Conservation (phyloP, 805 yeast genomes). For the Komagataella populi region DNA sequence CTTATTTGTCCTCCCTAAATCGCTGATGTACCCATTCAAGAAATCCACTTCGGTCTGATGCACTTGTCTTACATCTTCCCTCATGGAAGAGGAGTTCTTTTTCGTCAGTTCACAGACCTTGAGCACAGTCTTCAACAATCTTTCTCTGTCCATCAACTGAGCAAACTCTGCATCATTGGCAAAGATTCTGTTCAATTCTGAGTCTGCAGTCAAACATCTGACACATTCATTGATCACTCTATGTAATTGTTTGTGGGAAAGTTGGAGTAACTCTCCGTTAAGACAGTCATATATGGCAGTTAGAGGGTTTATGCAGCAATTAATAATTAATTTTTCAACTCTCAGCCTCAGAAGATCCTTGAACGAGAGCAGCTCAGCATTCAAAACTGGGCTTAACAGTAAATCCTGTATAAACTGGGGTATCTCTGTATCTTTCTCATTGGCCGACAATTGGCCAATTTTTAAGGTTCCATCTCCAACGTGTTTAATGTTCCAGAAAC, state of each 20-base stretch:
- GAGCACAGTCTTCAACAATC: conserved; percentile 20
- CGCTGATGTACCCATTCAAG: conserved; percentile 70
- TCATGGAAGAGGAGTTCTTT: conserved; percentile 56
- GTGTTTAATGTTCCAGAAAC: conserved; percentile 37
- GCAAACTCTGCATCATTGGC: conserved; percentile 9
- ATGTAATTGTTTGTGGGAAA: conserved; percentile 21
- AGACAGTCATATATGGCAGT: conserved; percentile 66
- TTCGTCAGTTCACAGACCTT: conserved; percentile 33
- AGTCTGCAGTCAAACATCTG: conserved; percentile 18
- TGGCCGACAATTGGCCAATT: conserved; percentile 44
- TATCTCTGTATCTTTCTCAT: conserved; percentile 5
- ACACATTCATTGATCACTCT: conserved; percentile 32
- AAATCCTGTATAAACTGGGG: conserved; percentile 12
- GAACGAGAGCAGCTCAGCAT: conserved; percentile 19
- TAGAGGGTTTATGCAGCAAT: conserved; percentile 73
- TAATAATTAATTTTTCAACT: conserved; percentile 63
- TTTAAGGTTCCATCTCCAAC: conserved; percentile 62
- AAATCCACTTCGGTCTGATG: conserved; percentile 66
- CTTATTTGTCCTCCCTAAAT: conserved; percentile 33
- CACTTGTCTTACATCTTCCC: conserved; percentile 44
- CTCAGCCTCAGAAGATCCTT: conserved; percentile 40
- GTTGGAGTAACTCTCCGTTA: conserved; percentile 58
- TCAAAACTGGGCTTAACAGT: conserved; percentile 13
- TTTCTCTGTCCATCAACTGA: conserved; percentile 13
- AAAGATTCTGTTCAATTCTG: not conserved